Evolutionary conservation across 495 filamentous ascomycete species (phyloP), one percentile per base, ranked within the genome.

Genomic region (Lichina pygmaea): DNA sequence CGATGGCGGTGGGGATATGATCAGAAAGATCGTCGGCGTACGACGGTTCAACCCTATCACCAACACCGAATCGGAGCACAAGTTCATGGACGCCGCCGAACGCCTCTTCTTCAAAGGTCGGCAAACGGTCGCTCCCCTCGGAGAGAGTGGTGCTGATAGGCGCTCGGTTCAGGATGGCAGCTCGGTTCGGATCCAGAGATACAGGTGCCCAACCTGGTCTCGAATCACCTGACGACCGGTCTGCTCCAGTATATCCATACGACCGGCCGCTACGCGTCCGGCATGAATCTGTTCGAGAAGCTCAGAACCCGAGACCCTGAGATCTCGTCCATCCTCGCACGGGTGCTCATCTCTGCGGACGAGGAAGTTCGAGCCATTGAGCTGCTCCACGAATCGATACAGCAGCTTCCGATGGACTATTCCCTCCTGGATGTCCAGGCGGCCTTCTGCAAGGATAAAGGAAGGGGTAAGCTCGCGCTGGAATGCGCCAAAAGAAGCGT

Each of bases 211-310:
- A 95, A 93, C 53, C 75, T 82, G 34, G 89, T 94, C 40, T 86
- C 81, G n/a, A 99, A 99, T 55, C 81, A 97, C 56, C 70, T 95
- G 32, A 84, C 84, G 2, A 69, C 80, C 32, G 91, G 89, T 12
- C 72, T 99, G 1, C 67, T 99, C n/a, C 80, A 81, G 54, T 99
- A 99, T 54, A 93, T 99, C 52, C 75, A 85, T 45, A 95, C 89
- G 0, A 95, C 91, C 7, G 91, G 89, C 8, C 75, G 89, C 33
- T 94, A 86, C 54, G 73, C 91, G 17, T 95, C 89, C 0, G 89
- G 86, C 8, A 93, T 95, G 57, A 99, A 99, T 49, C 70, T 99
- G 2, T 95, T 99, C 50, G 84, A 94, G 58, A 99, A 97, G 58
- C 68, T 97, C 43, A 78, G 91, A 33, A 77, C 78, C 24, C 72